Conservation (phyloP, 176 grass and related monocot genomes). For the Hordeum marinum region DNA sequence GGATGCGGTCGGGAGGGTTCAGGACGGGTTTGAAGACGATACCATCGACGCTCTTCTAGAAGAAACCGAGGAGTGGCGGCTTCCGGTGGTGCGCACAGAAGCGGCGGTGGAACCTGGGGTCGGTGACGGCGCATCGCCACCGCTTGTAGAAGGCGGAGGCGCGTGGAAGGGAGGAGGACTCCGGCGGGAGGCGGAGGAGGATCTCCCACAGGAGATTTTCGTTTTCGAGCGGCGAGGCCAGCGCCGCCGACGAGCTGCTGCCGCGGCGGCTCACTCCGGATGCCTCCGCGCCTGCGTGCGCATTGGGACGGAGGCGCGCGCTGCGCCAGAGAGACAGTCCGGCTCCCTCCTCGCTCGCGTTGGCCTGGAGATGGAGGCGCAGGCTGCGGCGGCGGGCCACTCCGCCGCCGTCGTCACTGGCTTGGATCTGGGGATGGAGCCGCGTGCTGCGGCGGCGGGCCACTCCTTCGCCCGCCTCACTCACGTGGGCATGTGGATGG, state of each 20-base stretch:
- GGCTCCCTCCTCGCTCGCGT: too few relatives aligned
- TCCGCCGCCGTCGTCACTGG: too few relatives aligned
- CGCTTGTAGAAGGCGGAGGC: background rate
- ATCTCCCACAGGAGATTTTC: background rate
- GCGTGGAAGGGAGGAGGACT: background rate
- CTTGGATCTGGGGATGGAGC: too few relatives aligned
- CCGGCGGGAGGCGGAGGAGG: background rate
- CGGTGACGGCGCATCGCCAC: background rate
- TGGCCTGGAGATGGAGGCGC: too few relatives aligned
- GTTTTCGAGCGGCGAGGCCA: background rate
- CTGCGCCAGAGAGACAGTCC: too few relatives aligned
- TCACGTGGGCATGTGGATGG: too few relatives aligned
- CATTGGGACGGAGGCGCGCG: too few relatives aligned
- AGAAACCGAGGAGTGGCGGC: background rate
- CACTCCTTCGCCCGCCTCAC: too few relatives aligned
- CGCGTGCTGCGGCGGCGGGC: too few relatives aligned
- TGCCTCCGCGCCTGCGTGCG: too few relatives aligned
- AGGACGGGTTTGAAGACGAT: background rate
- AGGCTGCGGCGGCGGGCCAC: too few relatives aligned
- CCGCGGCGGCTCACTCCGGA: background rate
- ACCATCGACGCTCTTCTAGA: accelerated
- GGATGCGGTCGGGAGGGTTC: background rate
- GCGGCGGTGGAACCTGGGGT: background rate
- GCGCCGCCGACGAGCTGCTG: background rate
- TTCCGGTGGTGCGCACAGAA: background rate